Evolutionary conservation across 345 rosid genomes (phyloP).

Genomic region (Acer saccharum): DNA sequence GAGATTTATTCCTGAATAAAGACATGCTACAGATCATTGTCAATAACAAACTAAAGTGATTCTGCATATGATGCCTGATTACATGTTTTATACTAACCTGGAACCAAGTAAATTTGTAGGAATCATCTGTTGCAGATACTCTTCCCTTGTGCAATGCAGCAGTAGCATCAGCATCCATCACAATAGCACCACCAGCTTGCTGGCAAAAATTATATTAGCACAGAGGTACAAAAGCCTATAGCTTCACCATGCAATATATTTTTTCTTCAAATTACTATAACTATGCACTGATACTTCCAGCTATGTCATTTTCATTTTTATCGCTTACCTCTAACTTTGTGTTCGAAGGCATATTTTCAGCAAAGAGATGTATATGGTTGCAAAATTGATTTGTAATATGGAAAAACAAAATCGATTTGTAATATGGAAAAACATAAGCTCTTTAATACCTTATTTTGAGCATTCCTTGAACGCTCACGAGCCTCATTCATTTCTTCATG

Average conservation of each 20-base stretch:
- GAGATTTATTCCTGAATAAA: too few species aligned
- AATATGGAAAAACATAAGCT: neutral
- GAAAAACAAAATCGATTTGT: neutral
- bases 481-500: conserved; percentile 87
- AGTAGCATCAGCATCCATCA: conserved; percentile 95
- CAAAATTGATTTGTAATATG: neutral
- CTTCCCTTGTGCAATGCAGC: conserved; percentile 75
- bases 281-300: neutral
- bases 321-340: neutral
- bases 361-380: neutral
- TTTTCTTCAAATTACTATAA: neutral
- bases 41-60: conserved; percentile 4
- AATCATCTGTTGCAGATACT: conserved; percentile 69
- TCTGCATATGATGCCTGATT: neutral
- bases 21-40: neutral
- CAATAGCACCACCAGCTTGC: conserved; percentile 90
- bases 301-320: neutral
- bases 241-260: neutral
- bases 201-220: conserved; percentile 32
- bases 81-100: conserved; percentile 38
- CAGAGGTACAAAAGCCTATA: conserved; percentile 9
- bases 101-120: conserved; percentile 77
- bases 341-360: neutral
- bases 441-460: conserved; percentile 69
- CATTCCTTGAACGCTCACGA: conserved; percentile 90